These are phyloP conservation scores for Penicillium odoratum DNA, from an alignment of 495 filamentous ascomycete genomes.

Conservation along the genomic window DNA sequence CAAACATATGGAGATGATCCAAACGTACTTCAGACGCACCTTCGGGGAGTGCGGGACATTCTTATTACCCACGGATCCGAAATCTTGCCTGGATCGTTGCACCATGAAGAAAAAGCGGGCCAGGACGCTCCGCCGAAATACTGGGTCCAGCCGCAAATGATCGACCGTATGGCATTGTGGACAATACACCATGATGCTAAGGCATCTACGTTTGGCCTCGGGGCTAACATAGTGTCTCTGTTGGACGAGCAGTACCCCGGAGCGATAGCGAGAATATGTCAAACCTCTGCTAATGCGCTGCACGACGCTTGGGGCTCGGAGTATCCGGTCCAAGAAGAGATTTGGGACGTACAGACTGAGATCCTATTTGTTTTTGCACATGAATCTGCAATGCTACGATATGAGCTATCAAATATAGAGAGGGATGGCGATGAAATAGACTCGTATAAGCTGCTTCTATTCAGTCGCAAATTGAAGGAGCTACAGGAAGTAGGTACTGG, in stretches of 20 bases:
- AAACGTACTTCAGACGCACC: background rate
- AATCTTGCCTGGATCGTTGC: background rate
- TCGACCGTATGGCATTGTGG: background rate
- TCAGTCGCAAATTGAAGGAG: background rate
- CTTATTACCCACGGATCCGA: background rate
- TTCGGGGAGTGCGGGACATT: background rate
- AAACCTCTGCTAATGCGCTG: background rate
- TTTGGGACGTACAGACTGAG: background rate
- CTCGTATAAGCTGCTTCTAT: background rate
- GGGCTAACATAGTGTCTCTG: background rate
- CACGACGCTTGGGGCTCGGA: background rate
- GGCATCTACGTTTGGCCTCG: background rate
- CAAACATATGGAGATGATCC: background rate
- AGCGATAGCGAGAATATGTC: background rate
- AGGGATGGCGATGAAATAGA: background rate
- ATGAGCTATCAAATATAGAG: background rate
- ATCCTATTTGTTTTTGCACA: background rate
- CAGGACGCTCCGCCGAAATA: background rate
- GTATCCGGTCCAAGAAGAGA: background rate
- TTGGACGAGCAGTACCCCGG: background rate
- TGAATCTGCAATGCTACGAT: background rate
- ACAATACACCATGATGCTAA: background rate
- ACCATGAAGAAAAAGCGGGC: background rate
- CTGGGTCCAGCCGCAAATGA: background rate
- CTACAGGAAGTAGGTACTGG: background rate